These are phyloP conservation scores for Hygrophorus pudorinus DNA, from an alignment of 768 basidiomycete genomes.

Conservation along the genomic window DNA sequence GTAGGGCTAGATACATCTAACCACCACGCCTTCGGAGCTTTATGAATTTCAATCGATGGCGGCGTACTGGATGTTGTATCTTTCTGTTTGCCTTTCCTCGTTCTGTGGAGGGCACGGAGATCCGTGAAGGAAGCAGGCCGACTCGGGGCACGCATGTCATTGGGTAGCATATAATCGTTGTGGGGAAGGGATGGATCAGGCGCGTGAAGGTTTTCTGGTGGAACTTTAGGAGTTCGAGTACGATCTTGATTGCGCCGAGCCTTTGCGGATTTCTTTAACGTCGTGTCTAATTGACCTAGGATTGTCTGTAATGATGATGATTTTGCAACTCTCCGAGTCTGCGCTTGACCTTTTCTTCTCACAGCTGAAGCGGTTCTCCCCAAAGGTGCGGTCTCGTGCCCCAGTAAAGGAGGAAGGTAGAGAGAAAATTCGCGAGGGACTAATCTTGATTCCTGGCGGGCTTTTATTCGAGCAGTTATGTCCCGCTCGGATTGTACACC, in stretches of 20 bases:
- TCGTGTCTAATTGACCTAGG: constrained; percentile 38
- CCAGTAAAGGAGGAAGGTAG: constrained; percentile 40
- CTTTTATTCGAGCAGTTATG: constrained; percentile 53
- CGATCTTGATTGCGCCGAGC: constrained; percentile 20
- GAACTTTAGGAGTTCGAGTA: constrained; percentile 10
- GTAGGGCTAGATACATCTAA: constrained; percentile 81
- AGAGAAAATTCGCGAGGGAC: constrained; percentile 57
- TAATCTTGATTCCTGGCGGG: constrained; percentile 48
- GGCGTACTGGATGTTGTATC: constrained; percentile 6
- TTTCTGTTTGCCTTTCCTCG: constrained; percentile 40
- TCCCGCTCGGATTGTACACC: constrained; percentile 47
- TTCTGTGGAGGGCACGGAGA: constrained; percentile 14
- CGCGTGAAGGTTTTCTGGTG: background rate
- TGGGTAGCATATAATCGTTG: constrained; percentile 27
- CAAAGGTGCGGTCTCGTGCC: background rate
- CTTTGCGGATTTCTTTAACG: constrained; percentile 31
- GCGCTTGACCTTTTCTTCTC: background rate
- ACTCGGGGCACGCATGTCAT: constrained; percentile 15
- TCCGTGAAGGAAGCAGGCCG: constrained; percentile 23
- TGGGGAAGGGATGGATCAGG: constrained; percentile 8
- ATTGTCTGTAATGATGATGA: constrained; percentile 40
- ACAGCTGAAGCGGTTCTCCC: background rate
- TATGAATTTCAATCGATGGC: background rate
- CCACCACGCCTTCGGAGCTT: constrained; percentile 68
- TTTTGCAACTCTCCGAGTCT: constrained; percentile 21